Evolutionary conservation across 1,139 yeast species (phyloP), one percentile per base, ranked within the genome.

Genomic region (Pichia inconspicua): DNA sequence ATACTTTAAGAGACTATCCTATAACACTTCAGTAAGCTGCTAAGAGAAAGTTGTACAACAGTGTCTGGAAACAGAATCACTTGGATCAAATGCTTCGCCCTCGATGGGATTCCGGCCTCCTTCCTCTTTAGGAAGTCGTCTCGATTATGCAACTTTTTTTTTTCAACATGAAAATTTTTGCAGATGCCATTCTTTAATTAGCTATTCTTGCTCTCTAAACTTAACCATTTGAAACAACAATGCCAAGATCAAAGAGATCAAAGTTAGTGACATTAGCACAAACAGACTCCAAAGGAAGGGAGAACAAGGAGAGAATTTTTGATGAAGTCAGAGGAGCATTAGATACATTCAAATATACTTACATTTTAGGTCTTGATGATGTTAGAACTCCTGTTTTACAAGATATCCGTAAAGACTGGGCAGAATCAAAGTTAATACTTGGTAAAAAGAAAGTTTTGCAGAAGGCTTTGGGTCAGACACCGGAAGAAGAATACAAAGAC

Each of bases 191-290:
- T 8, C 5, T 9, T 8, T 5, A 11, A 14, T 30, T 30, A 30
- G 19, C 37, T 9, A 17, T 9, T 15, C 11, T 14, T 34, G 8
- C 22, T 34, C 8, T 7, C 14, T 25, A 27, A 40, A 27, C 37
- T 34, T 34, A 5, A 17, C 22, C 22, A 34, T 9, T 5, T 30
- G 8, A 19, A 22, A 4, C 40, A 19, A 46, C 19, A 11, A 43
- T 89, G 97, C 96, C 97, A 56, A 87, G 95, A 78, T 88, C 96
- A 41, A 89, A 80, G 70, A 89, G 97, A 79, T 82, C 95, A 56
- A 86, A 82, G 77, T 80, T 86, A 61, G 95, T 92, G 53, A 87
- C 97, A n/a, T 75, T 92, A 60, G 92, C 98, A 37, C 92, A 90
- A 66, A 90, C 97, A 53, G 97, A 89, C 57, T 92, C 89, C 69